Evolutionary conservation across 1,139 yeast species (phyloP), one percentile per base, ranked within the genome.

Genomic region (Debaryomyces udenii): DNA sequence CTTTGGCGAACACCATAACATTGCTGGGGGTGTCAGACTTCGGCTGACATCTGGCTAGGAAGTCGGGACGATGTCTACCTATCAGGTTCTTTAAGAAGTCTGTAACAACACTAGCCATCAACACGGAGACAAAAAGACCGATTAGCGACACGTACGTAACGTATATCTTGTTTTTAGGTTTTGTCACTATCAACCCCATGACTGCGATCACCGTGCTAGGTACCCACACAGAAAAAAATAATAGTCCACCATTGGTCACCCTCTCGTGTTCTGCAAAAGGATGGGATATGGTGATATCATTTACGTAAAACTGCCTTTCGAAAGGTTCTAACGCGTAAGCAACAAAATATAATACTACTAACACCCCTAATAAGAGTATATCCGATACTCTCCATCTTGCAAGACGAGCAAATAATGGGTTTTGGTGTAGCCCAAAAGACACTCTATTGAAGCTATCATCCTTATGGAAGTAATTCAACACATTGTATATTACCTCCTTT

Each of bases 41-140:
- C 40, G 88, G 88, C 6, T 73, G 60, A 59, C 95, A 86, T 48
- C 96, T 73, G 11, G 81, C 82, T 41, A 87, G 62, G 53, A 86
- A 84, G 59, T 87, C 95, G 1, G 95, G 95, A 52, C 95, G 71
- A 41, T 81, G 81, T 56, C 93, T 76, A 1, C 93, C 91, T 43
- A 87, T 77, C 66, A 81, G 76, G 56, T 83, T 80, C 63, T 87
- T 87, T 47, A 85, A 62, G 31, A 76, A 61, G 46, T 78, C 79
- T 0, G 83, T 78, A 27, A 66, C 46, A 4, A 72, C 62, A n/a
- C 71, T 67, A 11, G 79, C 69, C 27, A 70, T 44, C 29, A 73
- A 56, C 1, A 71, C 60, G 1, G 76, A 61, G 7, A 76, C 46
- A 2, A 62, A 44, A 40, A 73, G 66, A 1, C 80, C 76, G 15